Base-by-base conservation (phyloP, 2,329 filamentous ascomycete genomes). In the Fusarium humuli region DNA sequence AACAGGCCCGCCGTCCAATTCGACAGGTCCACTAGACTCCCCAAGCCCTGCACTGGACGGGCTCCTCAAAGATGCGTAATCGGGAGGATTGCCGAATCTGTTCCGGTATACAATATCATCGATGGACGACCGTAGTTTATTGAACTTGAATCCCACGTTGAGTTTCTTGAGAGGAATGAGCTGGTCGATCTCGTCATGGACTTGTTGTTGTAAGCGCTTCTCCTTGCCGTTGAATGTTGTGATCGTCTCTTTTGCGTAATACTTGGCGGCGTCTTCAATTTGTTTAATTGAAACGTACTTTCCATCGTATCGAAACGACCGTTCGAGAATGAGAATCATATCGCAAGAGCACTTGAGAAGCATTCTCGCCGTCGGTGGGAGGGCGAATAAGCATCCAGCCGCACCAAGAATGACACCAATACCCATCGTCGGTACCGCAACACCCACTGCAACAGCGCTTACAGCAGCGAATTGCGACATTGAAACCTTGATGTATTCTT, bases 221-320 rank as follows among this genome's bases (percentile, higher is more conserved):
- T 75, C 71, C 5, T 74, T 65, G 5, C 59, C 72, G 0, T 67
- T 59, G 10, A 75, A 75, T 0, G 72, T 69, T 3, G 37, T 72
- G 12, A 75, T 67, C 3, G 50, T 70, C 1, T 64, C 45, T 14
- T 44, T 74, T 2, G 72, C 52, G 46, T 75, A 75, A 22, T 75
- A 75, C 18, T 61, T 74, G 0, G 73, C 73, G 1, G 73, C 73
- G 7, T 72, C 65, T 34, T 75, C 73, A 23, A 75, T 75, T 58
- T 75, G 71, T 45, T 71, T 75, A 34, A 75, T 57, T 1, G 73
- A 75, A 4, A 75, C 73, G 23, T 75, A 75, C 34, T 75, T 75
- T 22, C 73, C 73, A 0, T 60, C 73, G 11, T 75, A 75, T 3
- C 73, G 46, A 1, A 75, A 75, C 2, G 73, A 74, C 0, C 73